A percentile compares a stretch with the other conserved stretches of the same genome.
Conservation (phyloP, 495 filamentous ascomycete genomes). For the Peziza echinospora region DNA sequence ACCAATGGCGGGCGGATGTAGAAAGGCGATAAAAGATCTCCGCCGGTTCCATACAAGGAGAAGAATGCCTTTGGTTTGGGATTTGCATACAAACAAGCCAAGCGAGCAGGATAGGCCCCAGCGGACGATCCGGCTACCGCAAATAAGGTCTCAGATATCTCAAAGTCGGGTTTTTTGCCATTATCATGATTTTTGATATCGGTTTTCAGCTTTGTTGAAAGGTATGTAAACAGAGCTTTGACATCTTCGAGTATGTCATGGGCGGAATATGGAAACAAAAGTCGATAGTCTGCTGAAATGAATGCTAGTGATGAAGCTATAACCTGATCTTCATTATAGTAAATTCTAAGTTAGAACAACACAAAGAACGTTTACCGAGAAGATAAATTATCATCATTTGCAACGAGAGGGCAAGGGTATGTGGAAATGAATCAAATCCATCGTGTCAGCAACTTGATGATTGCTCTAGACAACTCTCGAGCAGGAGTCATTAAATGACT, state of each 20-base stretch:
- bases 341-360: too few species aligned
- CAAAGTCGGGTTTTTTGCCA: not conserved
- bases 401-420: too few species aligned
- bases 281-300: constrained; percentile 20
- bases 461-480: too few species aligned
- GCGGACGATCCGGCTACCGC: constrained; percentile 23
- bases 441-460: too few species aligned
- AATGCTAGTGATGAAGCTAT: constrained; percentile 16
- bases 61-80: constrained; percentile 21
- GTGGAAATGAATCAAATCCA: too few species aligned
- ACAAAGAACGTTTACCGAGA: too few species aligned
- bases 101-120: constrained; percentile 21
- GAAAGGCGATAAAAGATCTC: constrained; percentile 17
- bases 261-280: constrained; percentile 15
- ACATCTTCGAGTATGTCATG: constrained; percentile 19
- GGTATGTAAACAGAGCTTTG: constrained; percentile 14
- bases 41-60: constrained; percentile 19
- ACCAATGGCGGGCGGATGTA: constrained; percentile 1
- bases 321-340: too few species aligned
- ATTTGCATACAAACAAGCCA: constrained; percentile 21
- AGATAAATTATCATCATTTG: too few species aligned
- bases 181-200: not conserved
- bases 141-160: constrained; percentile 13
- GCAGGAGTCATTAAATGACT: too few species aligned
- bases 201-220: constrained; percentile 7